Evolutionary conservation across 2,329 filamentous ascomycete species (phyloP).

Genomic region (Fonsecaea pugnacius): DNA sequence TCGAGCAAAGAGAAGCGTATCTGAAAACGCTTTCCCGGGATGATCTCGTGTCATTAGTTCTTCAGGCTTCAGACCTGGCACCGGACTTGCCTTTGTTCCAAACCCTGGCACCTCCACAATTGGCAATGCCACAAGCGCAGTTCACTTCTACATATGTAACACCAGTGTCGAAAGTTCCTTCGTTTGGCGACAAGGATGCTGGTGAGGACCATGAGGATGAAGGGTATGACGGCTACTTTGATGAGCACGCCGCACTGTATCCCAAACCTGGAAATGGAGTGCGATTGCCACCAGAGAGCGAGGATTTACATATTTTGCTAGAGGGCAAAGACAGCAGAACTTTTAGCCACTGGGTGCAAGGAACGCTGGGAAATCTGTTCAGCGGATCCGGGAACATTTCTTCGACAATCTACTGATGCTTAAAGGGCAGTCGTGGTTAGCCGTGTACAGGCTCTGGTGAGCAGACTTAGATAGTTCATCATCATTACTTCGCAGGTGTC

Average conservation of each 20-base stretch:
- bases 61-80: slow-evolving; percentile 36
- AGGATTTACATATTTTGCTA: slow-evolving; percentile 65
- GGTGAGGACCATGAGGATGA: slow-evolving; percentile 38
- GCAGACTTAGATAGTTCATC: background rate
- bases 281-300: slow-evolving; percentile 59
- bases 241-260: slow-evolving; percentile 64
- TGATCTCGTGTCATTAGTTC: slow-evolving; percentile 32
- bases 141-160: slow-evolving; percentile 36
- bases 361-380: slow-evolving; percentile 27
- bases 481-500: background rate
- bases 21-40: slow-evolving; percentile 36
- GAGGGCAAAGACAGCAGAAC: slow-evolving; percentile 62
- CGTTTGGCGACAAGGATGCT: slow-evolving; percentile 13
- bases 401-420: background rate
- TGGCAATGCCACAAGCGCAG: slow-evolving; percentile 27
- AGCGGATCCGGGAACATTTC: slow-evolving; percentile 30
- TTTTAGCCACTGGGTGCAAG: slow-evolving; percentile 56
- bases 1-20: slow-evolving; percentile 33
- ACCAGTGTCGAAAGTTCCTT: slow-evolving; percentile 22
- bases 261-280: slow-evolving; percentile 65
- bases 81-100: slow-evolving; percentile 37
- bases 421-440: background rate
- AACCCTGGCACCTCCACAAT: slow-evolving; percentile 20
- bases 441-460: background rate
- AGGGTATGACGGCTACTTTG: slow-evolving; percentile 55